These are phyloP conservation scores for Yarrowia alimentaria DNA, from an alignment of 805 yeast species.

Conservation along the genomic window DNA sequence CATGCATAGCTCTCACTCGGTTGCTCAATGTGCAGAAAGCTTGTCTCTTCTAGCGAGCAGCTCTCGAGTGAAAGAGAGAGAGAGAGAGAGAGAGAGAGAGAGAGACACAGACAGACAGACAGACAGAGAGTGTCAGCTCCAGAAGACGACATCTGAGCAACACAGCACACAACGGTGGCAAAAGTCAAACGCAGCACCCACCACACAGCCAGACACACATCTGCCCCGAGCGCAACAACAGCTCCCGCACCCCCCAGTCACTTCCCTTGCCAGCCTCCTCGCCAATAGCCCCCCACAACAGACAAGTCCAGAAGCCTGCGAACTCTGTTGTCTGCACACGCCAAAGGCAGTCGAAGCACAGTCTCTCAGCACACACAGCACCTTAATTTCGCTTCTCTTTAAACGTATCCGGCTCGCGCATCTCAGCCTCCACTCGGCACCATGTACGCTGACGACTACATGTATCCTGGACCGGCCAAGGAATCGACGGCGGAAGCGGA, in stretches of 20 bases:
- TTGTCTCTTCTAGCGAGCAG: constrained; percentile 20
- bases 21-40: constrained; percentile 24
- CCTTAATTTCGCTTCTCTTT: constrained; percentile 11
- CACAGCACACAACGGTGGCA: no score
- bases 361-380: constrained; percentile 11
- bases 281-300: no score
- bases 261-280: no score
- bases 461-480: constrained; percentile 21
- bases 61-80: constrained; percentile 1
- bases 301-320: no score
- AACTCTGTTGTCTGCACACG: constrained; percentile 24
- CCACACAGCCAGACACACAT: no score
- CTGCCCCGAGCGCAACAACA: no score
- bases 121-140: no score
- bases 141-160: no score
- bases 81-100: no score
- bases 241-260: background rate
- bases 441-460: constrained; percentile 20
- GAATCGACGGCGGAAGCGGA: constrained; percentile 10
- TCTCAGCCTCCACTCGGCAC: constrained; percentile 4
- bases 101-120: no score
- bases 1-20: constrained; percentile 23
- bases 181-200: no score
- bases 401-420: background rate
- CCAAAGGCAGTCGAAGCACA: constrained; percentile 16